Conservation (phyloP, 2,329 filamentous ascomycete genomes). For the Dactylellina leptospora region DNA sequence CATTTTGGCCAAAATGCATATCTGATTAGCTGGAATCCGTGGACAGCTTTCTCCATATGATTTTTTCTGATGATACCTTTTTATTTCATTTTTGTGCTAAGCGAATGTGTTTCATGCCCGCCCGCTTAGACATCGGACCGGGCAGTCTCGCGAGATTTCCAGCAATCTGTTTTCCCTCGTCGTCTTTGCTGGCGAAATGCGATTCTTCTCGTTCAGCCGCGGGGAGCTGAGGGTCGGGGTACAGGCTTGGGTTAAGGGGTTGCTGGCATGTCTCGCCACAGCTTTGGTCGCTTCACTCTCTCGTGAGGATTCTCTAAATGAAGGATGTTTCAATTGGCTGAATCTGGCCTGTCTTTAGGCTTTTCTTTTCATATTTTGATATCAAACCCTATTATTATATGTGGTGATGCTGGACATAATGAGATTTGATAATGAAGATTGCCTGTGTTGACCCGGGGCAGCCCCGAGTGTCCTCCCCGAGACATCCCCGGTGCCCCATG, state of each 20-base stretch:
- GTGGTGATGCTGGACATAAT: not conserved
- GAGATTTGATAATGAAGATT: not conserved
- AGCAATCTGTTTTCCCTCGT: constrained; percentile 19
- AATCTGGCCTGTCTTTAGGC: constrained; percentile 2
- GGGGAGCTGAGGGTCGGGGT: constrained; percentile 1
- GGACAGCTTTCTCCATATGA: too few species aligned
- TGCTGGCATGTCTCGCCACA: constrained; percentile 1
- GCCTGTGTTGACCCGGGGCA: not conserved
- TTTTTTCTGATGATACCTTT: too few species aligned
- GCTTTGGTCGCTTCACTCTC: constrained; percentile 14
- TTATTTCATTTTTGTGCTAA: constrained; percentile 22
- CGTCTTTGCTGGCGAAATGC: constrained; percentile 4
- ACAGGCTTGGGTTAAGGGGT: not conserved
- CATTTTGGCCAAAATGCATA: too few species aligned
- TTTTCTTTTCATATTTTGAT: constrained; percentile 20
- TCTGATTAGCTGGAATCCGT: too few species aligned
- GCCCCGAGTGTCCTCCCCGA: not conserved
- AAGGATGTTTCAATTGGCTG: constrained; percentile 13
- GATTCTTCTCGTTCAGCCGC: constrained; percentile 4
- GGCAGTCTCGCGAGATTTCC: constrained; percentile 33
- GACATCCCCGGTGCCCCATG: not conserved
- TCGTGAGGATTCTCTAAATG: not conserved
- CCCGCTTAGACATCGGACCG: constrained; percentile 37
- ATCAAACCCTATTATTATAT: constrained; percentile 19
- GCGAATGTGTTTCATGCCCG: constrained; percentile 49